Percentiles rank a stretch among this genome's conserved stretches.
These are phyloP conservation scores for Mycena amicta DNA, from an alignment of 768 basidiomycete genomes.

Conservation along the genomic window DNA sequence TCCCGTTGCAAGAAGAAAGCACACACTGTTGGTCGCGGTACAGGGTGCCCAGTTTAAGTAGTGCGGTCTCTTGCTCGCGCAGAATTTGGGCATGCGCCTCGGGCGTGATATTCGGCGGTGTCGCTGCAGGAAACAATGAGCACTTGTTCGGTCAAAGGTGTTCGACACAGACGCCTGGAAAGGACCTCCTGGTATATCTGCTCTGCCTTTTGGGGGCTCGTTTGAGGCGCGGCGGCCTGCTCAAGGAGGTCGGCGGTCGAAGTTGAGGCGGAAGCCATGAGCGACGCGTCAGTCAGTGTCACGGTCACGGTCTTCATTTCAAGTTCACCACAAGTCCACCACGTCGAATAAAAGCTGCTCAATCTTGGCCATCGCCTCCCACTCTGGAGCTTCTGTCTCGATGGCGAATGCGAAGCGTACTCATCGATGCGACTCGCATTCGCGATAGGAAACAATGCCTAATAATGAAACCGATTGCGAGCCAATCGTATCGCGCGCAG, in stretches of 20 bases:
- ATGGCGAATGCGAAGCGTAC: too few species aligned
- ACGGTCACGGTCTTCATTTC: background rate
- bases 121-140: slow-evolving; percentile 24
- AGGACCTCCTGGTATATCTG: slow-evolving; percentile 75
- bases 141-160: background rate
- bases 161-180: slow-evolving; percentile 34
- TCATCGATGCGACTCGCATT: too few species aligned
- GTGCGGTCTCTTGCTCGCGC: slow-evolving; percentile 81
- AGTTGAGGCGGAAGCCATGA: slow-evolving; percentile 26
- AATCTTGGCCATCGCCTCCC: too few species aligned
- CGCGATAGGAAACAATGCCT: too few species aligned
- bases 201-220: slow-evolving; percentile 67
- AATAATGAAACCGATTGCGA: too few species aligned
- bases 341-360: too few species aligned
- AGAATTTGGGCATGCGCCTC: slow-evolving; percentile 59
- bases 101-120: slow-evolving; percentile 28
- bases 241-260: slow-evolving; percentile 50
- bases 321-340: too few species aligned
- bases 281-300: slow-evolving; percentile 23
- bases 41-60: slow-evolving; percentile 83
- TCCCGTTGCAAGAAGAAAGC: background rate
- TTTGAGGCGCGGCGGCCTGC: slow-evolving; percentile 53
- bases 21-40: slow-evolving; percentile 84
- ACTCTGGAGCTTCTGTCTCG: too few species aligned
- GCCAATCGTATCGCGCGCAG: too few species aligned